These are phyloP conservation scores for Linanthus parryae DNA, from an alignment of 148 eudicot species.

Conservation along the genomic window DNA sequence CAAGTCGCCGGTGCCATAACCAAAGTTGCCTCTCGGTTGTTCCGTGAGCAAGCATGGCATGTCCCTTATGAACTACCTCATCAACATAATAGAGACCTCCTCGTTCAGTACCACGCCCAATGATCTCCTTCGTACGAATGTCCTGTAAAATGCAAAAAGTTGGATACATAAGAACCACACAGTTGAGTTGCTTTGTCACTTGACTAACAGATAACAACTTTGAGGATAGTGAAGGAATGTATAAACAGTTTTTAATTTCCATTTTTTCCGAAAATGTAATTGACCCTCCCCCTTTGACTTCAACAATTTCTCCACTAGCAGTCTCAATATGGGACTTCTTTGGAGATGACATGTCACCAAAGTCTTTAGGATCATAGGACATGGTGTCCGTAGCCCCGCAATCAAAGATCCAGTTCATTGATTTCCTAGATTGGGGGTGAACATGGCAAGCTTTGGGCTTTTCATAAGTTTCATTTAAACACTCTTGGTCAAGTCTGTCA, in stretches of 20 bases:
- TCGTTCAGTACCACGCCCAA: slow-evolving; percentile 5
- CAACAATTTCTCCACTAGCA: not conserved
- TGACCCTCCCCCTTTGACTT: not conserved
- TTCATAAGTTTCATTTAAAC: too few species aligned
- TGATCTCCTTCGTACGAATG: not conserved
- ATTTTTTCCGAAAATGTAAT: not conserved
- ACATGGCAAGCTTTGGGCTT: too few species aligned
- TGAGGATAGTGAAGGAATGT: not conserved
- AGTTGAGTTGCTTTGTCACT: not conserved
- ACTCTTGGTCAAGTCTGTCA: not conserved
- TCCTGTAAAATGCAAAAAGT: not conserved
- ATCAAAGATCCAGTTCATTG: not conserved
- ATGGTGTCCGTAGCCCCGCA: not conserved
- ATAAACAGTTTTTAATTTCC: not conserved
- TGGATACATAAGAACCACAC: not conserved
- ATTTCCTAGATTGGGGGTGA: too few species aligned
- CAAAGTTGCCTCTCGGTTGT: not conserved
- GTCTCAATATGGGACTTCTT: not conserved
- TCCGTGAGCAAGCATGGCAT: not conserved
- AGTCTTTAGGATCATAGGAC: not conserved
- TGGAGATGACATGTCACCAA: not conserved
- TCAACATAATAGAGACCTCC: not conserved
- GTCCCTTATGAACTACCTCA: too few species aligned
- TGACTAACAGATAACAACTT: not conserved
- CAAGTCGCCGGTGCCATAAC: slow-evolving; percentile 2